Evolutionary conservation across 352 stramenopile species (phyloP), one percentile per base, ranked within the genome.

Genomic region (Phytophthora pini): DNA sequence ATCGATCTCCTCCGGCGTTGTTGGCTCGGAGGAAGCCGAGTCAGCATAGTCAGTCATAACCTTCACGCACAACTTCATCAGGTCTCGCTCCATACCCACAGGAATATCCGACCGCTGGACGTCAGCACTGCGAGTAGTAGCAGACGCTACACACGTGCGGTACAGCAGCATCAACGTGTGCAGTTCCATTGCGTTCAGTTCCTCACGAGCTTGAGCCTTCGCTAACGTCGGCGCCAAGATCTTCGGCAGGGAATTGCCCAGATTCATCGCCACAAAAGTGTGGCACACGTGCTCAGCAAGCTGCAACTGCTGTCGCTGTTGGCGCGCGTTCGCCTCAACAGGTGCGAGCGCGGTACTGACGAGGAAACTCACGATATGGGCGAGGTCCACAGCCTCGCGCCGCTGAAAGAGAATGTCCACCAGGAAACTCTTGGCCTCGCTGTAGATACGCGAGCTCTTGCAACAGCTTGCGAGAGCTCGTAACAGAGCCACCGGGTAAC

Each of bases 391-490:
- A 52, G 55, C 65, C 22, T 88, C 71, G 26, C 76, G 70, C 5
- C 84, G 80, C 56, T 91, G 82, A 61, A 88, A 80, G 2, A 95
- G 39, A 68, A 95, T 91, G 45, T 95, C 87, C 41, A 95, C 80
- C 17, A 93, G 62, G 46, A 93, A 95, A 31, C 75, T 92, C 71
- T 95, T 95, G n/a, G 82, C 84, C 36, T 93, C 72, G 24, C 76
- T 59, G 48, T 81, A 61, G 9, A 95, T 81, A 15, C 68, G 51
- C 13, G 65, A 17, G 53, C 80, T 92, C 59, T 95, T 93, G 67
- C 87, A 93, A 65, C 84, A 93, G 31, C 78, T 87, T 20, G 87
- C 74, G 24, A 95, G 70, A 5, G 80, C 83, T 46, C 84, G 83
- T n/a, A 95, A 52, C 29, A 95, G 58, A 9, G 60, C 66, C 15